phyloP scores from a whole-genome alignment of 2,329 filamentous ascomycete species.

The Westerdykella ornata region DNA sequence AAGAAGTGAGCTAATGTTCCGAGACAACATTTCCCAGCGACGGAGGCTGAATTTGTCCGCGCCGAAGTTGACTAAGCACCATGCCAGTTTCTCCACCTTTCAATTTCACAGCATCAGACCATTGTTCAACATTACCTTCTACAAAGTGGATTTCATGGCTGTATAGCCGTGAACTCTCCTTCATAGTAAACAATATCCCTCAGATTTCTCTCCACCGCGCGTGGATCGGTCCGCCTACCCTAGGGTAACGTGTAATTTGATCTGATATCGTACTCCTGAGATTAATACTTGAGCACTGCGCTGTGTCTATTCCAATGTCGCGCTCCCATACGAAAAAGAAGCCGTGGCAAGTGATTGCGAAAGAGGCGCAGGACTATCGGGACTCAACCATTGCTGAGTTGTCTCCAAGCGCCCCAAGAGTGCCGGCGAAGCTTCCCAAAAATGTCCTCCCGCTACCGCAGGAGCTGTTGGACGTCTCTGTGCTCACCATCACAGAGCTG shows the following conservation, averaged over 20 bases:
- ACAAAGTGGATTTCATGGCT: too few species aligned
- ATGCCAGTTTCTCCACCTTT: background rate
- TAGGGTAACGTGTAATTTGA: too few species aligned
- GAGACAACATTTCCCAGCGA: too few species aligned
- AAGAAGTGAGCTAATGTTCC: too few species aligned
- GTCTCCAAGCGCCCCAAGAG: slow-evolving; percentile 11
- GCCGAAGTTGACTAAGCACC: background rate
- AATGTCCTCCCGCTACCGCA: slow-evolving; percentile 15
- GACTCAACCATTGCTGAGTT: slow-evolving; percentile 18
- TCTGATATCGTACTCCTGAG: too few species aligned
- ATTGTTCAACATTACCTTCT: too few species aligned
- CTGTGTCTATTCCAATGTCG: background rate
- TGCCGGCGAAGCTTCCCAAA: slow-evolving; percentile 18
- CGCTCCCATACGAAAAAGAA: slow-evolving; percentile 3
- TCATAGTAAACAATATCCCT: too few species aligned
- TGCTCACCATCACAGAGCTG: slow-evolving; percentile 16
- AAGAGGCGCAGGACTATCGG: slow-evolving; percentile 23
- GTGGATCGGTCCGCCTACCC: too few species aligned
- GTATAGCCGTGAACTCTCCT: too few species aligned
- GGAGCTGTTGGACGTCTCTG: slow-evolving; percentile 9
- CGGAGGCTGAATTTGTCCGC: background rate
- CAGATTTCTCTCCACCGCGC: too few species aligned
- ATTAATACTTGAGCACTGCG: background rate
- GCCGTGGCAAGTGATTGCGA: slow-evolving; percentile 22
- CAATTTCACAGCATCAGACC: background rate